phyloP scores from a whole-genome alignment of 306 rosid genomes.

The Urtica urens region DNA sequence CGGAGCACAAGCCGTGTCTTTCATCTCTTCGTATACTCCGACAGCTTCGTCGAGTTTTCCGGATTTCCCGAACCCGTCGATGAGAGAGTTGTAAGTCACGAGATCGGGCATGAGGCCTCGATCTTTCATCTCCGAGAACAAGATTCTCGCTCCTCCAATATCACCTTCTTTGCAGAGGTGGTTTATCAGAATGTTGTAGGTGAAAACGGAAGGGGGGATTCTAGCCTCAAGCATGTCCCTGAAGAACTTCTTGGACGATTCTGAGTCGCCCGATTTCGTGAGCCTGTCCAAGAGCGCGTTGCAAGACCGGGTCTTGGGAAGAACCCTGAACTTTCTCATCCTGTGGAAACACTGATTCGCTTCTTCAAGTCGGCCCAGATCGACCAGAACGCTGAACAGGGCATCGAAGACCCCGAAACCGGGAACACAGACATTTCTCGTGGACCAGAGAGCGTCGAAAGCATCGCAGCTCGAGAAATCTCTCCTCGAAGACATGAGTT shows the following conservation, averaged over 20 bases:
- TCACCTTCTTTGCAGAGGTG: conserved; percentile 65
- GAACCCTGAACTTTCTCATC: conserved; percentile 59
- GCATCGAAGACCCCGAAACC: conserved; percentile 75
- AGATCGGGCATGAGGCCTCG: conserved; percentile 50
- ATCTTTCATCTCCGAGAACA: conserved; percentile 58
- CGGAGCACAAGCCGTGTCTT: conserved; percentile 50
- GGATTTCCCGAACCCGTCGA: conserved; percentile 80
- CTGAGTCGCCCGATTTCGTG: conserved; percentile 46
- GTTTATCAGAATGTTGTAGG: conserved; percentile 65
- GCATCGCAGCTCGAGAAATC: conserved; percentile 44
- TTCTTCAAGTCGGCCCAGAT: conserved; percentile 65
- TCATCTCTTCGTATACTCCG: conserved; percentile 54
- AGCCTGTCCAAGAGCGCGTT: conserved; percentile 64
- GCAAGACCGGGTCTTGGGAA: conserved; percentile 74
- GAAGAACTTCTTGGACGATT: conserved; percentile 40
- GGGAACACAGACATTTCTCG: conserved; percentile 41
- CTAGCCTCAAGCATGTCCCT: conserved; percentile 58
- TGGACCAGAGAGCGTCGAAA: conserved; percentile 66
- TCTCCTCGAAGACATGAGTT: conserved; percentile 41
- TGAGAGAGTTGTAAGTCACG: conserved; percentile 81
- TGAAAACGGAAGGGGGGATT: conserved; percentile 57
- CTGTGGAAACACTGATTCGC: conserved; percentile 56
- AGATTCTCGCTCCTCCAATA: conserved; percentile 43
- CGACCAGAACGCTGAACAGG: conserved; percentile 79
- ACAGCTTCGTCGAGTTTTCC: conserved; percentile 42